Percentiles rank a stretch among this genome's conserved stretches.
These are phyloP conservation scores for Solanum clarkiae DNA, from an alignment of 257 asterid species.

Conservation along the genomic window DNA sequence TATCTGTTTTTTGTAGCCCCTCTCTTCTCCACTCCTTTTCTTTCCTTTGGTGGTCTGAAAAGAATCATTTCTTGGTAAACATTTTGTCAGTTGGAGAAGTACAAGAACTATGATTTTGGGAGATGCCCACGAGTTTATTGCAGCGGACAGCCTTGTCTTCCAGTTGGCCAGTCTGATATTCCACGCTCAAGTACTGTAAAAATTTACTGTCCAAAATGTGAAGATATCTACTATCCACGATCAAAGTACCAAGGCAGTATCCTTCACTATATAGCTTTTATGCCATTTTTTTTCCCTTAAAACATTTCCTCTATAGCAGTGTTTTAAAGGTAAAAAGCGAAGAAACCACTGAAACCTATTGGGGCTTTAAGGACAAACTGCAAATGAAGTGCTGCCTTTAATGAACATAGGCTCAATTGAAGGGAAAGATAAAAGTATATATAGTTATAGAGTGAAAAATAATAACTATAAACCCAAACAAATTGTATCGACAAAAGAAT, in stretches of 20 bases:
- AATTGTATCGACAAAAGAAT: background rate
- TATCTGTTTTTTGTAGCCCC: background rate
- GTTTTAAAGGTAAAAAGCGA: background rate
- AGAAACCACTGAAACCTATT: background rate
- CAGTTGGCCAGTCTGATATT: constrained; percentile 93
- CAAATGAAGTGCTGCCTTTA: background rate
- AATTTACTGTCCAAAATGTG: constrained; percentile 93
- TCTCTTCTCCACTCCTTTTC: background rate
- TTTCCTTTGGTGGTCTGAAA: background rate
- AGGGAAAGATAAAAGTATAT: background rate
- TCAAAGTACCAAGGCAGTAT: constrained; percentile 99
- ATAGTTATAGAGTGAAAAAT: background rate
- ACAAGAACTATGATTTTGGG: constrained; percentile 86
- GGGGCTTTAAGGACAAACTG: background rate
- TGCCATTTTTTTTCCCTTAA: background rate
- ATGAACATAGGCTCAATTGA: background rate
- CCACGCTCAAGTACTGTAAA: constrained; percentile 87
- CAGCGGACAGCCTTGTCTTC: constrained; percentile 96
- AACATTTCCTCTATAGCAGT: background rate
- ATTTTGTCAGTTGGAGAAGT: constrained; percentile 71
- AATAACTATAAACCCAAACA: background rate
- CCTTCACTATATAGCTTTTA: constrained; percentile 27
- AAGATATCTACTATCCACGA: constrained; percentile 88
- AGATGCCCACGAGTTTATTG: constrained; percentile 97
- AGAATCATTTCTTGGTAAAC: background rate